Percentiles rank a stretch among this genome's conserved stretches.
Evolutionary conservation across 108 stramenopile genomes (phyloP).

Genomic region (Fragilariopsis cylindrus): DNA sequence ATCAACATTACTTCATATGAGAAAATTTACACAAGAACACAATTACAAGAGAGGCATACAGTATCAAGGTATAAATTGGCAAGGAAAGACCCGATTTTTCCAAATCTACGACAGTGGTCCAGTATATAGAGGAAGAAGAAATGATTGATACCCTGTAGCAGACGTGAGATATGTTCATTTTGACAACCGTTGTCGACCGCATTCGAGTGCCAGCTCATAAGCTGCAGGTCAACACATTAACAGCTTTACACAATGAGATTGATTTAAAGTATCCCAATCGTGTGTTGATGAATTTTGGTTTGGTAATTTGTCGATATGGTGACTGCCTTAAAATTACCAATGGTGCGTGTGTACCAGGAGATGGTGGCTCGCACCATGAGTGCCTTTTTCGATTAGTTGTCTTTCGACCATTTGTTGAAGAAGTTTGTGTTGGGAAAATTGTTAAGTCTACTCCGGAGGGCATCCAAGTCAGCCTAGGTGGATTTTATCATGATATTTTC

Average conservation of each 20-base stretch:
- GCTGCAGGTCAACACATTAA: constrained; percentile 59
- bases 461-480: constrained; percentile 68
- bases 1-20: no score
- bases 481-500: constrained; percentile 86
- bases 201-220: constrained; percentile 72
- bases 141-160: constrained; percentile 12
- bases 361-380: constrained; percentile 84
- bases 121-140: background rate
- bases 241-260: constrained; percentile 69
- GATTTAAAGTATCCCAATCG: constrained; percentile 80
- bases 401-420: constrained; percentile 90
- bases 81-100: no score
- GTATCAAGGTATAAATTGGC: no score
- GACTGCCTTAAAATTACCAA: constrained; percentile 60
- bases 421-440: constrained; percentile 80
- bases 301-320: constrained; percentile 81
- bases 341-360: constrained; percentile 75
- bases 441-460: constrained; percentile 68
- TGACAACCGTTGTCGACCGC: constrained; percentile 70
- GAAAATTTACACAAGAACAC: no score
- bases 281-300: constrained; percentile 81
- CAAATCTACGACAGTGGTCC: no score
- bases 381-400: constrained; percentile 77
- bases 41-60: no score
- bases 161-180: constrained; percentile 64